Percentiles rank a stretch among this genome's conserved stretches.
Evolutionary conservation across 2,329 filamentous ascomycete genomes (phyloP).

Genomic region (Ceratocystis smalleyi): DNA sequence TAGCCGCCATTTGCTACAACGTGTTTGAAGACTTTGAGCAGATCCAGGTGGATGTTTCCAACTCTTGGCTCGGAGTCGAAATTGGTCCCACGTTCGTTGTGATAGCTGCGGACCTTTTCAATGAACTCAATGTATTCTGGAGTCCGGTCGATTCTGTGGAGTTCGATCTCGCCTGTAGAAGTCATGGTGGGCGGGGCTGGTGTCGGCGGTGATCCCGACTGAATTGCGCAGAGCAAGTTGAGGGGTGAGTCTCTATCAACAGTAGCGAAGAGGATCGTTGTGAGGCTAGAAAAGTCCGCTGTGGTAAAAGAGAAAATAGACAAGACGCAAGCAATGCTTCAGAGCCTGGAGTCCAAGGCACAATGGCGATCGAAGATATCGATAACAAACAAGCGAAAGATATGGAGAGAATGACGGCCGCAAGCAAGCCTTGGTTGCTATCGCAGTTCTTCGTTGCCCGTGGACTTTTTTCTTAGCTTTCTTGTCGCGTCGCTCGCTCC

Average conservation of each 20-base stretch:
- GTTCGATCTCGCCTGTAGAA: slow-evolving; percentile 25
- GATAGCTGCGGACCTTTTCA: slow-evolving; percentile 53
- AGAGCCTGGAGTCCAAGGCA: background rate
- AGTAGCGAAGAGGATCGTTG: background rate
- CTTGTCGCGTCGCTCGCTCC: slow-evolving; percentile 10
- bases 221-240: background rate
- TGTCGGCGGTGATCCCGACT: background rate
- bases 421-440: background rate
- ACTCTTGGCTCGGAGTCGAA: slow-evolving; percentile 73
- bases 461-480: background rate
- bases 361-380: background rate
- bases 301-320: background rate
- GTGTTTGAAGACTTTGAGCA: slow-evolving; percentile 62
- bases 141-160: slow-evolving; percentile 40
- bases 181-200: slow-evolving; percentile 22
- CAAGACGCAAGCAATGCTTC: background rate
- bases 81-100: slow-evolving; percentile 61
- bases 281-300: background rate
- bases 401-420: background rate
- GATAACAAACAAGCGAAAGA: background rate
- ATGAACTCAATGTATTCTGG: slow-evolving; percentile 70
- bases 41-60: slow-evolving; percentile 58
- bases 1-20: slow-evolving; percentile 70
- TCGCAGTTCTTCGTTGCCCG: background rate
- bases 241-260: background rate